phyloP scores from a whole-genome alignment of 2,329 filamentous ascomycete species.

The Triangularia verruculosa region DNA sequence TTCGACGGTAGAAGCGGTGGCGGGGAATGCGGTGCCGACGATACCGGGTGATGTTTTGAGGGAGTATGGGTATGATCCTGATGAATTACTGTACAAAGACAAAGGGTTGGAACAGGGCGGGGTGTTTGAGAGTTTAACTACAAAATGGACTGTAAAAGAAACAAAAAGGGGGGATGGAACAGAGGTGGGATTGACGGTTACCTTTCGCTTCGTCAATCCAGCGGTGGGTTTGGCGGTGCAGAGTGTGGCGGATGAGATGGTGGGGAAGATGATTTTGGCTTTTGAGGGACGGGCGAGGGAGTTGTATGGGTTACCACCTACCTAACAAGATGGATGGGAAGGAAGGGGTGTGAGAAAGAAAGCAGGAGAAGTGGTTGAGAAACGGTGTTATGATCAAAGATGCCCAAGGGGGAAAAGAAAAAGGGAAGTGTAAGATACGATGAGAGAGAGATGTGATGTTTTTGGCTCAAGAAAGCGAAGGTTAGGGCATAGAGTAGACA shows the following conservation, averaged over 20 bases:
- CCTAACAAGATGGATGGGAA: no score
- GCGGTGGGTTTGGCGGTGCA: slow-evolving; percentile 79
- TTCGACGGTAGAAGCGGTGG: slow-evolving; percentile 72
- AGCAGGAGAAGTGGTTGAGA: not conserved
- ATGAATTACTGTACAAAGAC: slow-evolving; percentile 15
- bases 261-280: slow-evolving; percentile 84
- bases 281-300: slow-evolving; percentile 78
- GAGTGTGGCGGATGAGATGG: slow-evolving; percentile 79
- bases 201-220: slow-evolving; percentile 86
- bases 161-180: slow-evolving; percentile 31
- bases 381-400: no score
- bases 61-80: slow-evolving; percentile 26
- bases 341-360: no score
- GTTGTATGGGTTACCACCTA: slow-evolving; percentile 45
- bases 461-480: no score
- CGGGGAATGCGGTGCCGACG: slow-evolving; percentile 54
- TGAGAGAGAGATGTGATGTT: no score
- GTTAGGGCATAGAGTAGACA: no score
- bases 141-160: slow-evolving; percentile 62
- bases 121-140: slow-evolving; percentile 67
- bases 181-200: slow-evolving; percentile 71
- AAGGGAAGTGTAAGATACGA: no score
- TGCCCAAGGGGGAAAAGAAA: no score
- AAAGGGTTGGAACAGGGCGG: slow-evolving; percentile 33
- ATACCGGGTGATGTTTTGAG: slow-evolving; percentile 37